Percentiles rank a stretch among this genome's conserved stretches.
These are phyloP conservation scores for Cladophialophora chaetospira DNA, from an alignment of 2,329 filamentous ascomycete species.

Conservation along the genomic window DNA sequence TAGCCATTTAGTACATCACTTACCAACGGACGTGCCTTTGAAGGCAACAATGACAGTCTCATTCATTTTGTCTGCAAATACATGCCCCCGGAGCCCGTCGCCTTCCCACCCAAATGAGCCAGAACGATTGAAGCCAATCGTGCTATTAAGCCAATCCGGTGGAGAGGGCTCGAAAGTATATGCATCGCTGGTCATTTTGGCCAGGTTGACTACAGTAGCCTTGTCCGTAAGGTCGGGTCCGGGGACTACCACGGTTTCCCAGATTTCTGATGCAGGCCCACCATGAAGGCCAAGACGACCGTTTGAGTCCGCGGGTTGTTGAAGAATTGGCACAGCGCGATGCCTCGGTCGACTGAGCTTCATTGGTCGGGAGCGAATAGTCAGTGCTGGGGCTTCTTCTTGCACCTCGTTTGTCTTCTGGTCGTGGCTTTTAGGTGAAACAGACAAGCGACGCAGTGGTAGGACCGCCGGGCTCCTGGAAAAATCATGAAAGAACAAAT, in stretches of 20 bases:
- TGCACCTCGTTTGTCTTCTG: neutral
- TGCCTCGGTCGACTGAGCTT: neutral
- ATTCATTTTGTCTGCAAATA: slow-evolving; percentile 26
- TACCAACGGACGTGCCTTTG: slow-evolving; percentile 28
- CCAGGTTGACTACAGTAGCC: slow-evolving; percentile 32
- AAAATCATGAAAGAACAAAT: neutral
- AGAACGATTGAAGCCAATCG: slow-evolving; percentile 29
- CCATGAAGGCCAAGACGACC: neutral
- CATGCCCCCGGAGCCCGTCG: slow-evolving; percentile 29
- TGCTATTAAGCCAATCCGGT: slow-evolving; percentile 29
- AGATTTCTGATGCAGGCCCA: neutral
- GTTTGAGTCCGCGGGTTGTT: neutral
- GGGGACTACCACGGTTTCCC: neutral
- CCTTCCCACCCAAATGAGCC: slow-evolving; percentile 27
- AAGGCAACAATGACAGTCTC: slow-evolving; percentile 29
- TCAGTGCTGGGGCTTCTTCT: neutral
- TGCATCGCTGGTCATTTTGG: slow-evolving; percentile 29
- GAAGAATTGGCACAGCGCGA: neutral
- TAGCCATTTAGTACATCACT: neutral
- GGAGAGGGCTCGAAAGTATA: slow-evolving; percentile 24
- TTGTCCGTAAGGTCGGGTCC: slow-evolving; percentile 31
- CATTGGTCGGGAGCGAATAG: neutral
- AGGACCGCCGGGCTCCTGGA: neutral
- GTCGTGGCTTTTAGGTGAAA: neutral
- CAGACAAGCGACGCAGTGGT: neutral